Base-by-base conservation (phyloP, 1,284 basidiomycete species). In the Apiotrichum siamense region DNA sequence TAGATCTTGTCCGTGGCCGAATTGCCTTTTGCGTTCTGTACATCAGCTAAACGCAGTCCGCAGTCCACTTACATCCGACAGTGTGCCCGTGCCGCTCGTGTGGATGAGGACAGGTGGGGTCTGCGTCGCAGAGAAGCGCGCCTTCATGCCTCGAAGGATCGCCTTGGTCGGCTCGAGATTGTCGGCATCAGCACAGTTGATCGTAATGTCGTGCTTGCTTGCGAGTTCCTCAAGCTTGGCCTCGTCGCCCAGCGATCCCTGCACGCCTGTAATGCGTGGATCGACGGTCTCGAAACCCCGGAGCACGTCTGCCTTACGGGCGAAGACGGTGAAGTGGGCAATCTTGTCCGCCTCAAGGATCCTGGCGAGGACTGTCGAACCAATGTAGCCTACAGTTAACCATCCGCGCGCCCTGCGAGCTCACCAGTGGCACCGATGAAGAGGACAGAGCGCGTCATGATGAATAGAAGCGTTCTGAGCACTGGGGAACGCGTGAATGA, bases 171-270 rank as follows among this genome's bases (percentile, higher is more conserved):
- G 60, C 4, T 47, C 52, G 23, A 70, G 40, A 38, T 69, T 57
- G 58, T 76, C 74, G 4, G 73, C 68, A 49, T 74, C 62, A 20
- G 73, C 73, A 25, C 59, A 62, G 46, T 70, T 66, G 42, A 74
- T 52, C 23, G 67, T 64, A 17, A 75, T 60, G 49, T 75, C 73
- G 43, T 66, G 62, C 47, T 66, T 55, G 21, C 55, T 47, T 17
- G 67, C 65, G 17, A 61, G 60, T 20, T 62, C 52, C 20, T 61
- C 58, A 23, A 75, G 51, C 47, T 65, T 54, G 24, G 63, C 60
- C 18, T 51, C 37, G 40, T 73, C 67, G 11, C 54, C 47, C 41
- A 70, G 58, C 11, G 59, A 59, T 18, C 72, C 70, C 18, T 45
- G n/a, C n/a, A 37, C 45, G 3, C 42, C 33, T 26, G 20, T 48